Conservation (phyloP, 2,329 filamentous ascomycete genomes). For the Dissoconium aciculare region DNA sequence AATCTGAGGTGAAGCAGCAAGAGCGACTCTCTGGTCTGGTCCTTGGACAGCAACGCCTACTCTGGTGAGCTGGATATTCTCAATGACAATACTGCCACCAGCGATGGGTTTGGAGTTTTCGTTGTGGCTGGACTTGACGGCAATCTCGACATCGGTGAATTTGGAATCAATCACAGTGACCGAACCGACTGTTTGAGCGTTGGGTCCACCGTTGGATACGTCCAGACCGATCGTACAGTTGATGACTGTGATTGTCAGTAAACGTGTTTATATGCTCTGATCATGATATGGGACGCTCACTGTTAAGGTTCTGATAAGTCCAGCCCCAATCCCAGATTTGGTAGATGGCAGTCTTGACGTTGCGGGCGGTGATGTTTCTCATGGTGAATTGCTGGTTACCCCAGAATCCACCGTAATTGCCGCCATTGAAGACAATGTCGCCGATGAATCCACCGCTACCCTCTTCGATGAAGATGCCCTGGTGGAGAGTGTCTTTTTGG, state of each 20-base stretch:
- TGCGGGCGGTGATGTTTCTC: conserved; percentile 40
- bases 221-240: conserved; percentile 40
- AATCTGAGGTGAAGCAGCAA: conserved; percentile 25
- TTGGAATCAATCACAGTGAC: conserved; percentile 43
- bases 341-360: conserved; percentile 39
- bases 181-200: conserved; percentile 37
- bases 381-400: conserved; percentile 39
- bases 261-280: background rate
- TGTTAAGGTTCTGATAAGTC: conserved; percentile 22
- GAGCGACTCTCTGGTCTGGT: conserved; percentile 22
- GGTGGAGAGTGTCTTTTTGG: conserved; percentile 32
- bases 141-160: conserved; percentile 37
- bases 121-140: conserved; percentile 35
- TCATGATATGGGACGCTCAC: background rate
- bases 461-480: conserved; percentile 31
- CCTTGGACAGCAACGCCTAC: conserved; percentile 32
- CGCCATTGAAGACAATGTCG: conserved; percentile 32
- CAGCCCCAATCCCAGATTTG: conserved; percentile 48
- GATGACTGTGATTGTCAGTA: conserved; percentile 32
- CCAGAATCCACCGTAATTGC: conserved; percentile 27
- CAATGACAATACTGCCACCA: conserved; percentile 39
- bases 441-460: conserved; percentile 34
- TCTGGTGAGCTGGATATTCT: conserved; percentile 39
- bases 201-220: conserved; percentile 30
- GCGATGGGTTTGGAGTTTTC: conserved; percentile 28